Evolutionary conservation across 768 basidiomycete species (phyloP).

Genomic region (Pulveroboletus sp.): DNA sequence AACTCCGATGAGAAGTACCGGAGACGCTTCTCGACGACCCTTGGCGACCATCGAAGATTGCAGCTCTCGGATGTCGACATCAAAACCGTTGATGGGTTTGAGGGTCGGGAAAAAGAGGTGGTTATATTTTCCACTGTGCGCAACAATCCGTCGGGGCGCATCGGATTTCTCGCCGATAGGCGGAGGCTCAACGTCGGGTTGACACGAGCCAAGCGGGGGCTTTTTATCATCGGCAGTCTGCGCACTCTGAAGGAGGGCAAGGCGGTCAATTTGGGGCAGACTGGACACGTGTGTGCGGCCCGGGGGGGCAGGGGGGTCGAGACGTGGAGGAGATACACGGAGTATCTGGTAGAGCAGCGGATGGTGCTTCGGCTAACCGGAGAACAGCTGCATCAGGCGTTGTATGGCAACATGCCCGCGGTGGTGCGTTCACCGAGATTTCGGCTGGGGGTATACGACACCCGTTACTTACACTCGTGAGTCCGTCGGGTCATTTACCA

Average conservation of each 20-base stretch:
- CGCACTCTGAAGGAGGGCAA: conserved; percentile 54
- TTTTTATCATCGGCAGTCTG: conserved; percentile 76
- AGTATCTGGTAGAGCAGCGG: conserved; percentile 47
- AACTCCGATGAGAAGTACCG: conserved; percentile 49
- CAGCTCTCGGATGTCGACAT: conserved; percentile 72
- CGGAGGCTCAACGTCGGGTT: conserved; percentile 86
- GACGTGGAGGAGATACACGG: conserved; percentile 59
- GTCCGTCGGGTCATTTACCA: not conserved
- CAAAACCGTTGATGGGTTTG: conserved; percentile 93
- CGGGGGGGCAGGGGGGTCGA: conserved; percentile 41
- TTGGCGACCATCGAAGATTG: conserved; percentile 63
- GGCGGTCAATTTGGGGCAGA: conserved; percentile 21
- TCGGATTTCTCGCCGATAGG: conserved; percentile 87
- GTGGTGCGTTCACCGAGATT: conserved; percentile 3
- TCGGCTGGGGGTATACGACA: conserved; percentile 3
- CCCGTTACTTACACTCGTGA: conserved; percentile 11
- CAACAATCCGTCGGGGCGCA: conserved; percentile 68
- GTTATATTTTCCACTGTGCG: conserved; percentile 90
- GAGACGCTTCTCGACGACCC: conserved; percentile 49
- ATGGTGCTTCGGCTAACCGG: conserved; percentile 49
- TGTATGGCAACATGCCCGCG: conserved; percentile 19
- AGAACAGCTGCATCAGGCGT: conserved; percentile 36
- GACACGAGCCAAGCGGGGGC: conserved; percentile 81
- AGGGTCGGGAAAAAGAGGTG: conserved; percentile 89
- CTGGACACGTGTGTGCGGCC: conserved; percentile 6